These are phyloP conservation scores for Trifolium fragiferum DNA, from an alignment of 306 rosid species.

Conservation along the genomic window DNA sequence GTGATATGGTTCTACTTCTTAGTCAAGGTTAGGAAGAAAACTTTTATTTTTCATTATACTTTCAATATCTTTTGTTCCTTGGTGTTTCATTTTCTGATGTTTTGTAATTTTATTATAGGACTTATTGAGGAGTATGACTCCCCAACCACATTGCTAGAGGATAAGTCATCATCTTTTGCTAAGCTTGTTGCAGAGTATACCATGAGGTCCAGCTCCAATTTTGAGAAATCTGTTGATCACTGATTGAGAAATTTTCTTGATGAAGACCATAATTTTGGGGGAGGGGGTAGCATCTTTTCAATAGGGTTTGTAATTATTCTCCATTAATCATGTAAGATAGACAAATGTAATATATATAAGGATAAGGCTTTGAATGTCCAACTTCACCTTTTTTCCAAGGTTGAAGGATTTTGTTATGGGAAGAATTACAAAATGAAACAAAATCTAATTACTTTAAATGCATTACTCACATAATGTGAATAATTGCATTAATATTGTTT, in stretches of 20 bases:
- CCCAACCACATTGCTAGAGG: conserved; percentile 69
- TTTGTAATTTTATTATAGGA: conserved; percentile 54
- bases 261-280: conserved; percentile 25
- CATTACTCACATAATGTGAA: neutral
- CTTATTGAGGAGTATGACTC: conserved; percentile 73
- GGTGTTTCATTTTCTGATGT: conserved; percentile 18
- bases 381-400: neutral
- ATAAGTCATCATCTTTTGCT: conserved; percentile 77
- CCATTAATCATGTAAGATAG: neutral
- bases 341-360: conserved; percentile 8
- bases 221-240: conserved; percentile 35
- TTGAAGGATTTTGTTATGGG: neutral
- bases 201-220: conserved; percentile 57
- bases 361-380: conserved; percentile 12
- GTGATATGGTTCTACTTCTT: conserved; percentile 88
- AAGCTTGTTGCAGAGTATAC: conserved; percentile 85
- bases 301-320: conserved; percentile 15
- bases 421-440: conserved; percentile 6
- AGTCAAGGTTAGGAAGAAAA: conserved; percentile 57
- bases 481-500: neutral
- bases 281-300: conserved; percentile 1
- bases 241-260: conserved; percentile 8
- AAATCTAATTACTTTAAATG: conserved; percentile 1
- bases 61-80: neutral
- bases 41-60: neutral